Conservation (phyloP, 1,139 yeast species). For the Hyphopichia burtonii region DNA sequence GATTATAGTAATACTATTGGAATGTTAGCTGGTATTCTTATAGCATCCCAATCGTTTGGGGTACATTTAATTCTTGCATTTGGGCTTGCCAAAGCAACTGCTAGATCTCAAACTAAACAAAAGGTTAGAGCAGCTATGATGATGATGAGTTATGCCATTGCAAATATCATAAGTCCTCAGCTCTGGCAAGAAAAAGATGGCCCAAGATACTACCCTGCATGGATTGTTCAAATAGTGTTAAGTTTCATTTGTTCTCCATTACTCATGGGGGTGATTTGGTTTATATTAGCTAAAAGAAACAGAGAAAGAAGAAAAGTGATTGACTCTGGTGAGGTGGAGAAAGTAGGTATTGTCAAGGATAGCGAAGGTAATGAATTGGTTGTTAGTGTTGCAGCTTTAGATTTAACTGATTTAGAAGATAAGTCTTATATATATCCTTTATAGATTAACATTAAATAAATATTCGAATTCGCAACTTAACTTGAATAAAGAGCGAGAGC, state of each 20-base stretch:
- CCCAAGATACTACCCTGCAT: slow-evolving; percentile 23
- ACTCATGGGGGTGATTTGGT: slow-evolving; percentile 14
- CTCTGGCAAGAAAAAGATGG: slow-evolving; percentile 21
- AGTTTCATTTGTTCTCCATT: slow-evolving; percentile 15
- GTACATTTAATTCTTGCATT: slow-evolving; percentile 21
- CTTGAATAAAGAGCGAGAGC: no score
- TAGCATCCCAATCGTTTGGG: slow-evolving; percentile 21
- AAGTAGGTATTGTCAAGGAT: slow-evolving; percentile 23
- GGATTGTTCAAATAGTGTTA: slow-evolving; percentile 20
- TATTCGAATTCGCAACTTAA: no score
- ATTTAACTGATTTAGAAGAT: slow-evolving; percentile 48
- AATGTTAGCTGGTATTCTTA: slow-evolving; percentile 29
- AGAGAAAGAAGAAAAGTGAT: slow-evolving; percentile 10
- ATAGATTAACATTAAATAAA: neutral
- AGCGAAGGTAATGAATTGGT: slow-evolving; percentile 27
- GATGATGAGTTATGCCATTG: slow-evolving; percentile 20
- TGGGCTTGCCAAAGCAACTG: slow-evolving; percentile 21
- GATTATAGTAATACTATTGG: slow-evolving; percentile 42
- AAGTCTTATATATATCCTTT: slow-evolving; percentile 44
- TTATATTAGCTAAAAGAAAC: slow-evolving; percentile 15
- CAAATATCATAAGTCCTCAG: slow-evolving; percentile 29
- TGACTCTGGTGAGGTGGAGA: slow-evolving; percentile 4
- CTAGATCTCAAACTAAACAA: slow-evolving; percentile 26
- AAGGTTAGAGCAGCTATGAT: slow-evolving; percentile 21
- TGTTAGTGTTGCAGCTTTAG: slow-evolving; percentile 40